phyloP scores from a whole-genome alignment of 2,329 filamentous ascomycete genomes.

The Colletotrichum echinochloae region DNA sequence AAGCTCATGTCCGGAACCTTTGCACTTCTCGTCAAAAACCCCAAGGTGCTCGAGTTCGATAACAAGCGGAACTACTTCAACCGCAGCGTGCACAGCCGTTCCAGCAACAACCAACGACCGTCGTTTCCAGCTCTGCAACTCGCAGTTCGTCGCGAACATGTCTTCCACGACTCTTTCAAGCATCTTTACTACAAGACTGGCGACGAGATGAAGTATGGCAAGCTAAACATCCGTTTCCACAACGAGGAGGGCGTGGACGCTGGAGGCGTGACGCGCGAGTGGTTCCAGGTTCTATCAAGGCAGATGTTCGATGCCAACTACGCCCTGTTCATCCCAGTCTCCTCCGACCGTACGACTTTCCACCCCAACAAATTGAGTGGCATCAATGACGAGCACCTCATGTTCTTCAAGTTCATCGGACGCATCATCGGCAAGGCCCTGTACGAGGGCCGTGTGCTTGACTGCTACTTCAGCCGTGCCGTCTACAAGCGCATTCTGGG shows the following conservation, averaged over 20 bases:
- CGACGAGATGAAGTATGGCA: conserved; percentile 99
- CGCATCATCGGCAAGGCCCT: conserved; percentile 98
- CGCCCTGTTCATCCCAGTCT: conserved; percentile 94
- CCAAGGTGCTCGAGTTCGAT: conserved; percentile 98
- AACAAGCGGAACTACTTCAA: conserved; percentile 99
- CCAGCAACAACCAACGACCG: conserved; percentile 77
- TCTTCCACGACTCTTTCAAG: conserved; percentile 98
- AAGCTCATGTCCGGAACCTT: conserved; percentile 99
- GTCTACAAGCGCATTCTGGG: conserved; percentile 98
- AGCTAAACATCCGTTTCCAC: conserved; percentile 96
- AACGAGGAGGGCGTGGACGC: conserved; percentile 98
- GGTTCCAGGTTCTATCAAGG: conserved; percentile 97
- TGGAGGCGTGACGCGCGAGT: conserved; percentile 96
- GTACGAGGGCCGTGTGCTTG: conserved; percentile 94
- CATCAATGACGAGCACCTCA: conserved; percentile 93
- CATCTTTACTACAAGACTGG: conserved; percentile 97
- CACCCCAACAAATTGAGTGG: conserved; percentile 95
- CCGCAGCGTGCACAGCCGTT: conserved; percentile 82
- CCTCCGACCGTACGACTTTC: conserved; percentile 97
- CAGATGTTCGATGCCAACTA: conserved; percentile 99
- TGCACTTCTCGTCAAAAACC: conserved; percentile 95
- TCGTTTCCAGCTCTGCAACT: conserved; percentile 82
- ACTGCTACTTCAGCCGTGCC: conserved; percentile 98
- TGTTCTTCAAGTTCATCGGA: conserved; percentile 99
- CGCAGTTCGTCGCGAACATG: conserved; percentile 89